Conservation (phyloP, 2,329 filamentous ascomycete genomes). For the Blastomyces parvus region DNA sequence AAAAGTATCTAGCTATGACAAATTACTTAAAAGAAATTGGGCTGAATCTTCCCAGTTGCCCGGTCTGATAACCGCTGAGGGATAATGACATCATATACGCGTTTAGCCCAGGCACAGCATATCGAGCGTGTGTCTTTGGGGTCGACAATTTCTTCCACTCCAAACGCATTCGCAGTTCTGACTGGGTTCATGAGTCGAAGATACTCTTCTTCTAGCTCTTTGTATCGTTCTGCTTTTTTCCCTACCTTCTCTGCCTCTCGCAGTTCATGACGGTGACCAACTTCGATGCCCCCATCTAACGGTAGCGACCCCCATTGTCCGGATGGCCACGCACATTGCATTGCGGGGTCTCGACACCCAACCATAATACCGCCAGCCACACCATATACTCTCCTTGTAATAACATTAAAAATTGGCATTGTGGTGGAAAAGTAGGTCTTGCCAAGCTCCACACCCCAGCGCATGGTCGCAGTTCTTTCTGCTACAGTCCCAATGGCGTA, state of each 20-base stretch:
- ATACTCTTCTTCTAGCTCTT: slow-evolving; percentile 52
- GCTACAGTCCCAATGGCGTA: slow-evolving; percentile 56
- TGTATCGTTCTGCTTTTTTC: slow-evolving; percentile 43
- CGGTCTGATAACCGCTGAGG: slow-evolving; percentile 39
- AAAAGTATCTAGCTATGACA: background rate
- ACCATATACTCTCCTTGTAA: slow-evolving; percentile 52
- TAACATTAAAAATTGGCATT: slow-evolving; percentile 53
- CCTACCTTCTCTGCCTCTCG: slow-evolving; percentile 46
- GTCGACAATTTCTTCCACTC: slow-evolving; percentile 56
- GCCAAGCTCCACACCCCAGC: slow-evolving; percentile 52
- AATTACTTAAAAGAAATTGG: slow-evolving; percentile 28
- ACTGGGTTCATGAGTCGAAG: slow-evolving; percentile 55
- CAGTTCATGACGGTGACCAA: slow-evolving; percentile 52
- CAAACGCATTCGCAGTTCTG: slow-evolving; percentile 54
- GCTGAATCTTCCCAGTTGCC: slow-evolving; percentile 34
- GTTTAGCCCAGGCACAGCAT: slow-evolving; percentile 46
- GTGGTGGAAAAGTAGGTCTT: slow-evolving; percentile 55
- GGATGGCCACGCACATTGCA: slow-evolving; percentile 55
- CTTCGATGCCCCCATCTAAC: slow-evolving; percentile 55
- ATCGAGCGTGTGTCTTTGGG: slow-evolving; percentile 50
- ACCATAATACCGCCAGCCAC: slow-evolving; percentile 58
- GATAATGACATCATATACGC: slow-evolving; percentile 48
- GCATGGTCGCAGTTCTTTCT: slow-evolving; percentile 55
- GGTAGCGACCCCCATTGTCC: slow-evolving; percentile 55
- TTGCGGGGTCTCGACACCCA: slow-evolving; percentile 51